Evolutionary conservation across 176 grass and related monocot species (phyloP), one percentile per base, ranked within the genome.

Genomic region (Chloris gayana): DNA sequence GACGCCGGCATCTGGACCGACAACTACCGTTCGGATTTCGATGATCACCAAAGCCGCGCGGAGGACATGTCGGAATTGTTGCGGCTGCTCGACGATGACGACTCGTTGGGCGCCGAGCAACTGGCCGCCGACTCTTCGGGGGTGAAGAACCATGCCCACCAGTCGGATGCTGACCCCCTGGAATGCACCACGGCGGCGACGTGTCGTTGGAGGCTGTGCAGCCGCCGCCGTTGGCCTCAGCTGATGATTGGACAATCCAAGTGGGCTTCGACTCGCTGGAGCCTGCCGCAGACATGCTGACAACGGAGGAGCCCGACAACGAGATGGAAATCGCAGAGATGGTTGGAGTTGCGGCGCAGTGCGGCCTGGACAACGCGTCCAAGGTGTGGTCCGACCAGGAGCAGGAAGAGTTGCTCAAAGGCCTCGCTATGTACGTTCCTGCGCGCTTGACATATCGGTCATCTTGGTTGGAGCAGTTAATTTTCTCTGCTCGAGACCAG

Each of bases 371-470:
- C 51, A 17, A 14, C 12, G 38, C 4, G 30, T 22, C 50, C 62
- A 50, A 22, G 12, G 53, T 13, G 7, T 86, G 85, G 85, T 69
- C 78, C 18, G 13, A 30, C 22, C 63, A 81, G n/a, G 78, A 86
- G 71, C 41, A 75, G 15, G 21, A 31, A 11, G 0, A 25, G 51
- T 3, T 81, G 78, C 39, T 75, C 64, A 3, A 31, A 3, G 4
- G 64, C 77, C 64, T 86, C 30, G 21, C 54, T 22, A 53, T n/a
- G 77, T 86, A 79, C 4, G 66, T 5, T 1, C 35, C 35, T 37
- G 35, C 37, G 37, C 37, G 37, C 37, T 6, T 39, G 37, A 39
- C n/a, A n/a, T 10, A 44, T 44, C 41, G 41, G 9, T 44, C 41
- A 12, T 44, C 41, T 44, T 44, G 41, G 1, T 44, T 12, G 9